Percentiles rank a stretch among this genome's conserved stretches.
Conservation (phyloP, 1,284 basidiomycete species). For the Pisolithus thermaeus region DNA sequence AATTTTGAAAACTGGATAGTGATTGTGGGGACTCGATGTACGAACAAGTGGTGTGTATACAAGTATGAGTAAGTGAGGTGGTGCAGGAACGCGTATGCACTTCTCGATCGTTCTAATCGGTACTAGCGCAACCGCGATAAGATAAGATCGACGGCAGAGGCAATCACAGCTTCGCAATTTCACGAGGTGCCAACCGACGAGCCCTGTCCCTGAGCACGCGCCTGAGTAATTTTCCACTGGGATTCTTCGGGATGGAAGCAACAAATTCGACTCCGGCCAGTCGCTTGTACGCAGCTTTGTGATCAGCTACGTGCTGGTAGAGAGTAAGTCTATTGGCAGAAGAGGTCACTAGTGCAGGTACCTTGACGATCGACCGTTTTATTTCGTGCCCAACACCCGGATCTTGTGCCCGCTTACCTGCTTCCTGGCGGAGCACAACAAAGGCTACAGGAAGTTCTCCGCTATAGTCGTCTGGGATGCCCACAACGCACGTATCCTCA, state of each 20-base stretch:
- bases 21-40: not conserved
- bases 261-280: constrained; percentile 63
- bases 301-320: constrained; percentile 58
- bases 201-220: constrained; percentile 40
- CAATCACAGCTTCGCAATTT: constrained; percentile 22
- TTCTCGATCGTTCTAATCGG: no score
- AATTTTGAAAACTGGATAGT: not conserved
- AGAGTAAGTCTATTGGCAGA: not conserved
- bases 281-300: constrained; percentile 68
- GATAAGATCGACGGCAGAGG: not conserved
- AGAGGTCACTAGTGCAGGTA: constrained; percentile 10
- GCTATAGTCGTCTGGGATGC: constrained; percentile 70
- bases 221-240: constrained; percentile 59
- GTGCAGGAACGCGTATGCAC: no score
- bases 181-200: constrained; percentile 4
- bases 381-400: constrained; percentile 33
- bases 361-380: constrained; percentile 39
- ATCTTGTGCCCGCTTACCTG: constrained; percentile 32
- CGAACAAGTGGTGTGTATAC: not conserved
- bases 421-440: constrained; percentile 48
- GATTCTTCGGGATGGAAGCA: constrained; percentile 66
- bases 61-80: no score
- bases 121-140: no score
- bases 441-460: constrained; percentile 77
- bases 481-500: constrained; percentile 60